phyloP scores from a whole-genome alignment of 768 basidiomycete genomes.

The Strobilomyces confusus region DNA sequence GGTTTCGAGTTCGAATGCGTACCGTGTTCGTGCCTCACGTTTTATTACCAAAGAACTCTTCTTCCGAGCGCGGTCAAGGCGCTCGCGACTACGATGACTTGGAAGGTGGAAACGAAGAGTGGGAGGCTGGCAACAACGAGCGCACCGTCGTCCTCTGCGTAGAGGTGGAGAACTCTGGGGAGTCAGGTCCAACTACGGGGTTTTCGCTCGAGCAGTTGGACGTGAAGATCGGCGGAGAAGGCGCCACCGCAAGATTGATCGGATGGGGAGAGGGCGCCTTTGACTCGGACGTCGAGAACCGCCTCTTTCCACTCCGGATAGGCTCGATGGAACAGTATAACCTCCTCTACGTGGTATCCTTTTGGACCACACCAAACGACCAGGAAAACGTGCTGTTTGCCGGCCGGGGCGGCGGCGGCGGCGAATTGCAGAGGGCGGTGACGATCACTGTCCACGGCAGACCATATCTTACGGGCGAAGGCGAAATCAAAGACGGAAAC shows the following conservation, averaged over 20 bases:
- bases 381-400: conserved; percentile 36
- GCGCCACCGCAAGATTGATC: conserved; percentile 47
- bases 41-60: conserved; percentile 46
- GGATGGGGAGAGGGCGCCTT: conserved; percentile 43
- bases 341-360: conserved; percentile 84
- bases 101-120: conserved; percentile 46
- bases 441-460: conserved; percentile 75
- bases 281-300: conserved; percentile 33
- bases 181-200: conserved; percentile 52
- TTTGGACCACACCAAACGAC: conserved; percentile 63
- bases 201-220: conserved; percentile 76
- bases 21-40: conserved; percentile 89
- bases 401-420: conserved; percentile 29
- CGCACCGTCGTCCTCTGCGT: conserved; percentile 86
- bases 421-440: conserved; percentile 69
- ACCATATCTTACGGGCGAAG: conserved; percentile 46
- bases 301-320: conserved; percentile 70
- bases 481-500: conserved; percentile 18
- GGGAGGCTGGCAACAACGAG: conserved; percentile 72
- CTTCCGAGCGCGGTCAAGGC: conserved; percentile 30
- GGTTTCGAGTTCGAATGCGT: conserved; percentile 90
- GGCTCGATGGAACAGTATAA: conserved; percentile 79
- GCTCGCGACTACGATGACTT: conserved; percentile 29
- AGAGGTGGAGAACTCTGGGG: conserved; percentile 82
- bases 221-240: conserved; percentile 70